Base-by-base conservation (phyloP, 371 early-diverging fungal species). In the Mortierella sp. region DNA sequence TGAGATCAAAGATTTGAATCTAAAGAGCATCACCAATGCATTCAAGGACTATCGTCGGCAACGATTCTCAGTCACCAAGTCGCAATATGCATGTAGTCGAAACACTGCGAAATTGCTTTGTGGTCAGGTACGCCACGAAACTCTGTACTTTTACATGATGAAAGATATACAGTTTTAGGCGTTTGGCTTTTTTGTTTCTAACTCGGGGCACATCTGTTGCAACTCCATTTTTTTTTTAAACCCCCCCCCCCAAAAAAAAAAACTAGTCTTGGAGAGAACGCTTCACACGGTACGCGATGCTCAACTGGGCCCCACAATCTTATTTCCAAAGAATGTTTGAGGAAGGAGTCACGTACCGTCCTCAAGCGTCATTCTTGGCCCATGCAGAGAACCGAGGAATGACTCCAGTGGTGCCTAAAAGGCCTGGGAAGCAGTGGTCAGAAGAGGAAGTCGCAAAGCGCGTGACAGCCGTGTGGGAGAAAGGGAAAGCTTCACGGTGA, bases 231-330 rank as follows among this genome's bases (percentile, higher is more conserved):
- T 32, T 32, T 32, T 32, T 32, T 5, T 8, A 35, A 35, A 35
- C 35, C 6, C n/a, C n/a, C n/a, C n/a, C 4, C 12, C 24, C 20
- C 6, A 37, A 52, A 66, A 37, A 66, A 35, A 30, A 57, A 39
- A 35, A 20, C 28, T 63, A 71, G 71, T 62, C 71, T 3, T 16
- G 59, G 1, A 35, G 9, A n/a, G 59, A 71, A 5, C 57, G 71
- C 2, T 6, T 64, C 8, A 24, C 71, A 49, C 64, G 64, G 12
- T 64, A 59, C 26, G 45, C 52, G 26, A 47, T 64, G 49, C 39
- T 71, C 28, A 71, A 71, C 51, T 64, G 64, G 58, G 4, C 64
- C 2, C 64, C 71, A 18, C 58, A 64, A 2, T 64, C 71, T 26
- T 59, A 45, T n/a, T 51, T 28, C 11, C 60, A 59, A n/a, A 57